A percentile compares a stretch with the other conserved stretches of the same genome.
Evolutionary conservation across 352 stramenopile genomes (phyloP).

Genomic region (Discostella stelligera): DNA sequence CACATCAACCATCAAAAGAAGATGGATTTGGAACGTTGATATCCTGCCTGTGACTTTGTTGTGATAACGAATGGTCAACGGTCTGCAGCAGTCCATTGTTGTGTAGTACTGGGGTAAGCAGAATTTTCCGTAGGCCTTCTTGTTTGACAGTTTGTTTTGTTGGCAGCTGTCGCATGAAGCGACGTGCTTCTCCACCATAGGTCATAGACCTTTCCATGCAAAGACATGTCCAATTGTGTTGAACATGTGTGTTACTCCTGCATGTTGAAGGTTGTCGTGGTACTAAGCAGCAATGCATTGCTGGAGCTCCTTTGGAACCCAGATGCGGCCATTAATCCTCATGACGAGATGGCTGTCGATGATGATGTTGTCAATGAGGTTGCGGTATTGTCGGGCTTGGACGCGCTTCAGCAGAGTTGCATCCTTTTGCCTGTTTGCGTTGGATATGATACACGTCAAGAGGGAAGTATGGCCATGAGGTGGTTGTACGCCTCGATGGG

Average conservation of each 20-base stretch:
- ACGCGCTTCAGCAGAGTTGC: not conserved
- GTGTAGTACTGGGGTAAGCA: not conserved
- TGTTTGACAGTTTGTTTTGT: conserved; percentile 4
- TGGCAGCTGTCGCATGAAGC: conserved; percentile 14
- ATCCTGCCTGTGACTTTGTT: conserved; percentile 3
- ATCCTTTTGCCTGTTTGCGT: not conserved
- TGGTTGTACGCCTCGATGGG: too few species aligned
- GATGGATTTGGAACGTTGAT: conserved; percentile 3
- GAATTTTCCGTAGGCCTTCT: conserved; percentile 4
- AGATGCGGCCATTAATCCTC: not conserved
- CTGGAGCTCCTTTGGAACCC: not conserved
- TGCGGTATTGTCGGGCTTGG: too few species aligned
- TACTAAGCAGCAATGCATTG: not conserved
- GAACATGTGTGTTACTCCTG: not conserved
- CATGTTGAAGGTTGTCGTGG: conserved; percentile 2
- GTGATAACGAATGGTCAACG: not conserved
- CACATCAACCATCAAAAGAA: not conserved
- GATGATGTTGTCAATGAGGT: too few species aligned
- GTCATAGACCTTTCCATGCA: too few species aligned
- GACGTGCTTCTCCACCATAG: conserved; percentile 7
- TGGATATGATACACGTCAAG: not conserved
- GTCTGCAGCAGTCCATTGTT: conserved; percentile 6
- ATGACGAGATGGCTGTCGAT: not conserved
- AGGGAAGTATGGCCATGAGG: too few species aligned
- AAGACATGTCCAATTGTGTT: conserved; percentile 1